These are phyloP conservation scores for Microglena sp. DNA, from an alignment of 139 green algal species.

Conservation along the genomic window DNA sequence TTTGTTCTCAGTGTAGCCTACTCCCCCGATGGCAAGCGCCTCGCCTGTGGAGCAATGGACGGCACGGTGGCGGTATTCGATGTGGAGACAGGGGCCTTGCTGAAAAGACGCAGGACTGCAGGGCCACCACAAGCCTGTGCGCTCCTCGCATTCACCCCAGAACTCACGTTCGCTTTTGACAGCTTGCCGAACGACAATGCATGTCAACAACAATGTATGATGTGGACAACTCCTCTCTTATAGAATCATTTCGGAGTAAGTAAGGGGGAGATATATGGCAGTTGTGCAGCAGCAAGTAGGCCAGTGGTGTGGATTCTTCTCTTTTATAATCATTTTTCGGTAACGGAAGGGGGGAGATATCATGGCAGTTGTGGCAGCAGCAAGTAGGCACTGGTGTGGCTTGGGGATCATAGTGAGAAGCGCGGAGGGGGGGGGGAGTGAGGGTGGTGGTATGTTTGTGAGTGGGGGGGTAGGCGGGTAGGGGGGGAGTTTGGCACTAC, in stretches of 20 bases:
- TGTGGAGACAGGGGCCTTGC: slow-evolving; percentile 30
- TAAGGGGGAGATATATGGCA: background rate
- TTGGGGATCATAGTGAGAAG: no score
- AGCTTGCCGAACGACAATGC: slow-evolving; percentile 86
- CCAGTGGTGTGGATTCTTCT: no score
- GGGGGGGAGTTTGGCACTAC: no score
- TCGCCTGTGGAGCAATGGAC: slow-evolving; percentile 70
- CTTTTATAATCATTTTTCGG: no score
- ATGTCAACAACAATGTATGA: slow-evolving; percentile 86
- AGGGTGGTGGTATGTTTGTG: no score
- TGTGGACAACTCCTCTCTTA: slow-evolving; percentile 50
- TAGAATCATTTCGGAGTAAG: slow-evolving; percentile 68
- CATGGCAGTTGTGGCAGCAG: no score
- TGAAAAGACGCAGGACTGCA: slow-evolving; percentile 54
- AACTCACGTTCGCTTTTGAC: slow-evolving; percentile 70
- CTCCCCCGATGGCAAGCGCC: slow-evolving; percentile 48
- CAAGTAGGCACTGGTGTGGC: no score
- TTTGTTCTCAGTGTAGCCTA: slow-evolving; percentile 69
- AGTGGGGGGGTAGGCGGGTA: no score
- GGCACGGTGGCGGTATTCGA: slow-evolving; percentile 74
- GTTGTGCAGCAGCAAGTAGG: no score
- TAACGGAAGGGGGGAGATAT: no score
- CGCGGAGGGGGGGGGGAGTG: no score
- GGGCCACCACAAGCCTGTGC: slow-evolving; percentile 75
- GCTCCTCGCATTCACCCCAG: background rate